Conservation (phyloP, 345 rosid genomes). For the Euphorbia peplus region DNA sequence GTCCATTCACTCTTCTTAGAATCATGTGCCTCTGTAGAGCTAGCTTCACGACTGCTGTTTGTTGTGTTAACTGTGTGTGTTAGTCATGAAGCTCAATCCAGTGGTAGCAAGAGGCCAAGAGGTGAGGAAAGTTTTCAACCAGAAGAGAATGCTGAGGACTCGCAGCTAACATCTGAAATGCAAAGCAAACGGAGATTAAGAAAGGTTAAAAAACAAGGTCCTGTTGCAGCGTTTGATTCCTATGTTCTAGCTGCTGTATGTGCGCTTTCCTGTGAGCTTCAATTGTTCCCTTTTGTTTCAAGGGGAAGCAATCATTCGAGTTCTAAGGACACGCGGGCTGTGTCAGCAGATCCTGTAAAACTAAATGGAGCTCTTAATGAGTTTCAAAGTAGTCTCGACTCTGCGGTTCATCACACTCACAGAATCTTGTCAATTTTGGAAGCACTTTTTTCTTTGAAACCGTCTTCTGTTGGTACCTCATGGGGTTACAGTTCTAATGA, state of each 20-base stretch:
- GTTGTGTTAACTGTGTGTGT: slow-evolving; percentile 95
- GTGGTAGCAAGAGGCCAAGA: slow-evolving; percentile 64
- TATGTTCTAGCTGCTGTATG: slow-evolving; percentile 95
- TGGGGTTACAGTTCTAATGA: slow-evolving; percentile 95
- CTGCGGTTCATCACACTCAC: slow-evolving; percentile 82
- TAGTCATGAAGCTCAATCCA: slow-evolving; percentile 91
- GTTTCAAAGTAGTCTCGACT: slow-evolving; percentile 55
- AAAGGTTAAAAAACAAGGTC: slow-evolving; percentile 74
- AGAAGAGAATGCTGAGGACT: slow-evolving; percentile 41
- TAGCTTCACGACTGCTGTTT: slow-evolving; percentile 90
- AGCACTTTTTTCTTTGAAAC: slow-evolving; percentile 92
- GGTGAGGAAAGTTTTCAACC: slow-evolving; percentile 44
- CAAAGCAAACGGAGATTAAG: slow-evolving; percentile 41
- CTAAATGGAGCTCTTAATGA: slow-evolving; percentile 56
- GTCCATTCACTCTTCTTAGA: slow-evolving; percentile 93
- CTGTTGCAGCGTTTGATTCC: slow-evolving; percentile 95
- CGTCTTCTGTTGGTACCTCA: slow-evolving; percentile 85
- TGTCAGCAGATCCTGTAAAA: slow-evolving; percentile 46
- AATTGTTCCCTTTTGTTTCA: slow-evolving; percentile 71
- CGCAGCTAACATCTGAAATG: slow-evolving; percentile 33
- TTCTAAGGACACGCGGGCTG: slow-evolving; percentile 30
- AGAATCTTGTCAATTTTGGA: slow-evolving; percentile 85
- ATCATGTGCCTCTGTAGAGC: slow-evolving; percentile 84
- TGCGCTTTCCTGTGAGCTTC: slow-evolving; percentile 97
- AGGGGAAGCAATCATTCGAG: slow-evolving; percentile 48